Percentiles rank a stretch among this genome's conserved stretches.
Conservation (phyloP, 768 basidiomycete species). For the Podaxis sp. region DNA sequence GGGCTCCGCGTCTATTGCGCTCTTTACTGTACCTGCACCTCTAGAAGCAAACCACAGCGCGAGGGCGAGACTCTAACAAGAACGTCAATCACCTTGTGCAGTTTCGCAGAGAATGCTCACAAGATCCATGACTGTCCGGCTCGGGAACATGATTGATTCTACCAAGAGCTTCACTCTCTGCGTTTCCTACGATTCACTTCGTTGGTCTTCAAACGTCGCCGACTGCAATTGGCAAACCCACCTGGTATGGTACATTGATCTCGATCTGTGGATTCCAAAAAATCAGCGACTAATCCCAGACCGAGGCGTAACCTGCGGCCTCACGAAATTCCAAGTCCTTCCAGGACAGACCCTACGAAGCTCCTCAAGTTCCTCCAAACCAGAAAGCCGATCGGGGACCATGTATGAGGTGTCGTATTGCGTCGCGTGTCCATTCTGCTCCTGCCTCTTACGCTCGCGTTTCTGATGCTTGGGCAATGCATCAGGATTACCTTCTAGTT, state of each 20-base stretch:
- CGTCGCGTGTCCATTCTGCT: constrained; percentile 18
- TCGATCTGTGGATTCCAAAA: constrained; percentile 57
- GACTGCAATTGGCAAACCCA: constrained; percentile 23
- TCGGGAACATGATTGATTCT: constrained; percentile 75
- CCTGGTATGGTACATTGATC: constrained; percentile 80
- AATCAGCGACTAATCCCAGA: constrained; percentile 11
- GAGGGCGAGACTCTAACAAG: constrained; percentile 76
- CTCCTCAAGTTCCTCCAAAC: constrained; percentile 75
- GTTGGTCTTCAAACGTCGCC: neutral
- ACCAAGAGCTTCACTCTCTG: constrained; percentile 51
- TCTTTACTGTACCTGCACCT: constrained; percentile 62
- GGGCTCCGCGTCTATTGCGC: constrained; percentile 30
- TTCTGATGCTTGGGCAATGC: constrained; percentile 32
- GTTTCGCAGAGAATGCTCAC: constrained; percentile 39
- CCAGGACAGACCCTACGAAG: constrained; percentile 71
- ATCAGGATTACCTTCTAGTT: constrained; percentile 44
- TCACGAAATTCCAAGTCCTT: constrained; percentile 87
- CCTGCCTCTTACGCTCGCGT: constrained; percentile 13
- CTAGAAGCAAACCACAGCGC: constrained; percentile 93
- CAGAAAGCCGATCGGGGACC: constrained; percentile 89
- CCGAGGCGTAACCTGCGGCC: constrained; percentile 22
- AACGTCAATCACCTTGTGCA: neutral
- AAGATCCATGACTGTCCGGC: constrained; percentile 86
- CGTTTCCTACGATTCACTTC: constrained; percentile 51
- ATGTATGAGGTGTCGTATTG: constrained; percentile 43